These are phyloP conservation scores for Fusarium virguliforme DNA, from an alignment of 2,329 filamentous ascomycete genomes.

Conservation along the genomic window DNA sequence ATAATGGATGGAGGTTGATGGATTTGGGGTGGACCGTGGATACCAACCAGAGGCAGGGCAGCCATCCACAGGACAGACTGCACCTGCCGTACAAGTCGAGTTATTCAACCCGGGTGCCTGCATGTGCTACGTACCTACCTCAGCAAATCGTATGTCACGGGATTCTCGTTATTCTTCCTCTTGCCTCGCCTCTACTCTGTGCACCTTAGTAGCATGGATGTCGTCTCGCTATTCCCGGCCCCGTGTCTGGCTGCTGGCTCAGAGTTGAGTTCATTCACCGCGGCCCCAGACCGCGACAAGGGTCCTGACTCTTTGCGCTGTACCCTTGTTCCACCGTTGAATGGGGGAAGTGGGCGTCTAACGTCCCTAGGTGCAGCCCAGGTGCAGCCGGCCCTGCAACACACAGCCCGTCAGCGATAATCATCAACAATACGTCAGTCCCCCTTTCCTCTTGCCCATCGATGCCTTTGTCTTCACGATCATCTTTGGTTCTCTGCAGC, in stretches of 20 bases:
- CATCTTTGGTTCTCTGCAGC: constrained; percentile 23
- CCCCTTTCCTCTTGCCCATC: constrained; percentile 13
- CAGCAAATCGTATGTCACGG: constrained; percentile 8
- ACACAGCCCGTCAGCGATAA: constrained; percentile 7
- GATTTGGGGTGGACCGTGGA: constrained; percentile 6
- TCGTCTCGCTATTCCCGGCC: constrained; percentile 33
- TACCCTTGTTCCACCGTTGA: constrained; percentile 38
- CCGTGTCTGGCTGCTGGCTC: constrained; percentile 36
- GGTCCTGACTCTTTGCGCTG: constrained; percentile 42
- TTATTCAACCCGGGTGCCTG: constrained; percentile 5
- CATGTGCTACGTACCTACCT: background rate
- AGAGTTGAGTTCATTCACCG: constrained; percentile 45
- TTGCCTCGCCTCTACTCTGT: background rate
- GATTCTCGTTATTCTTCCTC: constrained; percentile 5
- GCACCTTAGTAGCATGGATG: constrained; percentile 13
- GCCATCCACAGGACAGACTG: constrained; percentile 4
- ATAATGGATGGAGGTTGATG: constrained; percentile 8
- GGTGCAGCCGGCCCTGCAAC: no score
- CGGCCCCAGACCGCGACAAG: constrained; percentile 42
- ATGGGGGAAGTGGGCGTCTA: constrained; percentile 33
- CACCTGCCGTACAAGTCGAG: background rate
- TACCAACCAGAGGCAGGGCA: constrained; percentile 1
- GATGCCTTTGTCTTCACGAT: constrained; percentile 1
- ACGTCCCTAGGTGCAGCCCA: constrained; percentile 32
- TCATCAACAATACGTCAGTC: constrained; percentile 25